A percentile compares a stretch with the other conserved stretches of the same genome.
Conservation (phyloP, 1,284 basidiomycete species). For the Trichosporon sp. region DNA sequence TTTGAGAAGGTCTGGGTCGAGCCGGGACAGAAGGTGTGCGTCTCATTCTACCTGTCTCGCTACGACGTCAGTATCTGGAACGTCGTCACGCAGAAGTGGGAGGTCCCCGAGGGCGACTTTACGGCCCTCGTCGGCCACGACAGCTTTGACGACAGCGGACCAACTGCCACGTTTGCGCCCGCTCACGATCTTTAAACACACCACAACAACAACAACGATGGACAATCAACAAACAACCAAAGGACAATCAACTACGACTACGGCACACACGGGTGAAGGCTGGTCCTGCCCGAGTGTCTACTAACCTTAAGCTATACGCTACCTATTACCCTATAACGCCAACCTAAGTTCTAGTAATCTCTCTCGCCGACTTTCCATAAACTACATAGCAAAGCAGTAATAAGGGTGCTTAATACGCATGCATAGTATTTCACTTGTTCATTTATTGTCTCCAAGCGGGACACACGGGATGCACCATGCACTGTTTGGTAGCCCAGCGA, state of each 20-base stretch:
- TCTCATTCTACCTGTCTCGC: conserved; percentile 39
- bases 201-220: no score
- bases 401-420: not conserved
- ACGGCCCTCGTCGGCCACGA: conserved; percentile 31
- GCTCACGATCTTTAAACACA: conserved; percentile 1
- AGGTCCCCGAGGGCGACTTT: conserved; percentile 44
- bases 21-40: conserved; percentile 33
- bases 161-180: conserved; percentile 15
- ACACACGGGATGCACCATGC: not conserved
- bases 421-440: not conserved
- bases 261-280: not conserved
- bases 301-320: not conserved
- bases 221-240: not conserved
- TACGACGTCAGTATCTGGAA: conserved; percentile 51
- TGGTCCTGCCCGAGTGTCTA: not conserved
- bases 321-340: not conserved
- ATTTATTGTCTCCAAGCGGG: not conserved
- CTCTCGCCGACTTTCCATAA: not conserved
- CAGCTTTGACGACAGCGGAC: conserved; percentile 16
- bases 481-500: no score
- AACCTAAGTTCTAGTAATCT: not conserved
- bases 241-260: not conserved
- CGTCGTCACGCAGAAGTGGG: conserved; percentile 44
- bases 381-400: not conserved
- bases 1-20: conserved; percentile 43